Evolutionary conservation across 129 eudicot species (phyloP), one percentile per base, ranked within the genome.

Genomic region (Flaveria sonorensis): DNA sequence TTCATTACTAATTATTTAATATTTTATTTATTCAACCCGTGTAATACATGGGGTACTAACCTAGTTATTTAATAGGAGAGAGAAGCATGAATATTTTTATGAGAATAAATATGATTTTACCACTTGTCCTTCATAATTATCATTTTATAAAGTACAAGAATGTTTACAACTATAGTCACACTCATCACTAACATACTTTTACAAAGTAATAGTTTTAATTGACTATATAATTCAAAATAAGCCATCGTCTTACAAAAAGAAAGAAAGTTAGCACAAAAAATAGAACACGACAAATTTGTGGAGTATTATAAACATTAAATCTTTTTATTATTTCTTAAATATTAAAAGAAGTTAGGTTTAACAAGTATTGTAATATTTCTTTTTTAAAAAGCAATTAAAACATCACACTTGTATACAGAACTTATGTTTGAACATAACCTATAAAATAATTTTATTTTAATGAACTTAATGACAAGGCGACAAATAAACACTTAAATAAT

Each of bases 141-240:
- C n/a, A n/a, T n/a, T n/a, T n/a, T n/a, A n/a, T n/a, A n/a, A n/a
- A n/a, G n/a, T n/a, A n/a, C n/a, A n/a, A n/a, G n/a, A n/a, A n/a
- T n/a, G 30, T 56, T 56, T 56, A 13, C 36, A 21, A 57, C 1
- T 6, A 6, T 52, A 52, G 59, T 52, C 59, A n/a, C n/a, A n/a
- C n/a, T n/a, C n/a, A 16, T 52, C 59, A 19, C 23, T 16, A n/a
- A 52, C 59, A 52, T 52, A 23, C 21, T 52, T n/a, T 20, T n/a
- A 65, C 2, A 40, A 30, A 36, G 3, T 6, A 36, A 32, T 11
- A 60, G 1, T 39, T 65, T 65, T 65, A 36, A 7, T 65, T 65
- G 71, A 65, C 47, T 65, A n/a, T 40, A 32, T 36, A 32, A 65
- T 36, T n/a, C 50, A 65, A 65, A 65, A 39, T 39, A 65, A 65